Evolutionary conservation across 2,329 filamentous ascomycete species (phyloP).

Genomic region (Aspergillus tubingensis): DNA sequence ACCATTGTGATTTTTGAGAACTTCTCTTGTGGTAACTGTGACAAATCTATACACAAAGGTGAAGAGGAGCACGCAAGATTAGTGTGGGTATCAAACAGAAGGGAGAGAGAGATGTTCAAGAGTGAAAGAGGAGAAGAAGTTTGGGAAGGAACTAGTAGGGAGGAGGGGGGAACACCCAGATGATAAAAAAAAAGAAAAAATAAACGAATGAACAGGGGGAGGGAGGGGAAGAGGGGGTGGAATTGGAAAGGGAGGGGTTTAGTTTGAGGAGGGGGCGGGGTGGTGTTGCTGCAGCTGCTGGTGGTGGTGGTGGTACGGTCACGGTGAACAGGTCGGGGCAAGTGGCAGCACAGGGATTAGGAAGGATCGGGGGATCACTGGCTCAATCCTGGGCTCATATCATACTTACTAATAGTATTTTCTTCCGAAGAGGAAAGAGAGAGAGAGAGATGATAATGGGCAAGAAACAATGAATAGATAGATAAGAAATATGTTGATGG

Average conservation of each 20-base stretch:
- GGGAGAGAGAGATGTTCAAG: not conserved
- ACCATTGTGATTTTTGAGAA: constrained; percentile 45
- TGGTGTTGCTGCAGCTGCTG: not conserved
- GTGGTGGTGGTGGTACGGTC: constrained; percentile 11
- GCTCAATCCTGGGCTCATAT: too few relatives aligned
- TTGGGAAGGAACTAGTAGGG: constrained; percentile 11
- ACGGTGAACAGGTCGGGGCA: constrained; percentile 12
- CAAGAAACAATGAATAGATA: not conserved
- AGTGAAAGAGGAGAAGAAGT: constrained; percentile 4
- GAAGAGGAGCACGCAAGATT: constrained; percentile 1
- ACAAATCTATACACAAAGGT: not conserved
- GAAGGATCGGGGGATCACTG: constrained; percentile 2
- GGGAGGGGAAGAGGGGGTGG: constrained; percentile 7
- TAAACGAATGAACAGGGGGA: constrained; percentile 1
- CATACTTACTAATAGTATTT: too few relatives aligned
- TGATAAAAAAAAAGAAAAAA: constrained; percentile 1
- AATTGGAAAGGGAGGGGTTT: not conserved
- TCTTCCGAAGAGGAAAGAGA: not conserved
- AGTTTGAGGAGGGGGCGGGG: constrained; percentile 13
- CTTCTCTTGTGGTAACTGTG: constrained; percentile 2
- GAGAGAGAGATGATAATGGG: not conserved
- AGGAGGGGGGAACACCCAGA: not conserved
- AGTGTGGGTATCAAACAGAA: constrained; percentile 6
- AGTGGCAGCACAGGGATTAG: constrained; percentile 9
- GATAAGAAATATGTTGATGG: not conserved